phyloP scores from a whole-genome alignment of 495 filamentous ascomycete genomes.

The Penicillium egyptiacum region DNA sequence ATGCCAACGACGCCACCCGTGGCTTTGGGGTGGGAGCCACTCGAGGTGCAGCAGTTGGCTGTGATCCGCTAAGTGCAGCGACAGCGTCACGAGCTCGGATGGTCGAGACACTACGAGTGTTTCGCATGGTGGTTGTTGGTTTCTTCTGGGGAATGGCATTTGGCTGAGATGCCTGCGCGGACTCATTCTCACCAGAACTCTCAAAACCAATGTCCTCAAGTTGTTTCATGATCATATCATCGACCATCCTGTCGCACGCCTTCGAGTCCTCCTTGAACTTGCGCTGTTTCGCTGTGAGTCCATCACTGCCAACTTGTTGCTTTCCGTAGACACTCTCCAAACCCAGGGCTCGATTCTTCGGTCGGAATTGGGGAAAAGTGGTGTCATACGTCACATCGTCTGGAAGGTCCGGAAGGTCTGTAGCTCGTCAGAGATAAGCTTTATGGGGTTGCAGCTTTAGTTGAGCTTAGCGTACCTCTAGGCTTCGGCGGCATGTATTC shows the following conservation, averaged over 20 bases:
- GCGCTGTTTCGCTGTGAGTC: constrained; percentile 61
- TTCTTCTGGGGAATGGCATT: constrained; percentile 27
- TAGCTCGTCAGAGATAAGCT: constrained; percentile 44
- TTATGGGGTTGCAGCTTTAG: constrained; percentile 7
- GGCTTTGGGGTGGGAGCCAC: constrained; percentile 43
- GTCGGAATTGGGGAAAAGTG: constrained; percentile 52
- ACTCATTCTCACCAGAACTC: constrained; percentile 36
- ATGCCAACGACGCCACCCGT: constrained; percentile 35
- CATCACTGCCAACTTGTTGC: constrained; percentile 65
- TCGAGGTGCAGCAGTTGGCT: constrained; percentile 35
- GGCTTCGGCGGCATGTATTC: constrained; percentile 73
- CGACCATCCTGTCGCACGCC: constrained; percentile 47
- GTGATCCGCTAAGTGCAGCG: constrained; percentile 50
- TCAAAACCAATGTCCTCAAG: constrained; percentile 58
- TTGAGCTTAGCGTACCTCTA: constrained; percentile 43
- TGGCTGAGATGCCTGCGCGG: constrained; percentile 16
- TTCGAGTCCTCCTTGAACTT: constrained; percentile 55
- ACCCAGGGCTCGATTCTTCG: constrained; percentile 67
- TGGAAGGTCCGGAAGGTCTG: constrained; percentile 71
- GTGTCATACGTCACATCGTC: constrained; percentile 69
- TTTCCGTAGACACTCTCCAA: constrained; percentile 59
- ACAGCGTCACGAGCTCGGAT: constrained; percentile 55
- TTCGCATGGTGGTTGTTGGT: constrained; percentile 26
- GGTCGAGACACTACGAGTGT: constrained; percentile 40
- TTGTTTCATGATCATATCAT: constrained; percentile 62